phyloP scores from a whole-genome alignment of 164 flowering plant genomes.

The Stephania japonica region DNA sequence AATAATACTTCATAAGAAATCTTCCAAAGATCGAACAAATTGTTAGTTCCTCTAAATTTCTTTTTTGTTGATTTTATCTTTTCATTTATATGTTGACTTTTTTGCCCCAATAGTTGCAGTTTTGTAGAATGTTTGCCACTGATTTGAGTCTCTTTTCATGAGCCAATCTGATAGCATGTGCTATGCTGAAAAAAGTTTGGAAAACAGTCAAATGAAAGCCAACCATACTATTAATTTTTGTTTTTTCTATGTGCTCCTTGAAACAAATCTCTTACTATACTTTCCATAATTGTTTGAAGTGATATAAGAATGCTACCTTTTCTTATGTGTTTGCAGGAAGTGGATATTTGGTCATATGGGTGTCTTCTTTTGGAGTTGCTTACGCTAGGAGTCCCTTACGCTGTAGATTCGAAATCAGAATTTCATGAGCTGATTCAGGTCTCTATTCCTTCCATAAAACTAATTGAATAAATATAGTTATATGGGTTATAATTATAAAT shows the following conservation, averaged over 20 bases:
- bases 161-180: background rate
- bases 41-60: background rate
- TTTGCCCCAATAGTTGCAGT: background rate
- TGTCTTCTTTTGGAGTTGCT: slow-evolving; percentile 75
- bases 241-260: background rate
- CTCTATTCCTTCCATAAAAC: background rate
- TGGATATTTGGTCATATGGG: slow-evolving; percentile 96
- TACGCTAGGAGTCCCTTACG: slow-evolving; percentile 72
- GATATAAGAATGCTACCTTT: background rate
- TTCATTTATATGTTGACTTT: background rate
- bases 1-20: background rate
- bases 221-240: background rate
- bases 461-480: background rate
- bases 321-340: slow-evolving; percentile 53
- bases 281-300: no score
- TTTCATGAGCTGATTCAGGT: slow-evolving; percentile 63
- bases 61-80: background rate
- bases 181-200: background rate
- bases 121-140: background rate
- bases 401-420: slow-evolving; percentile 44
- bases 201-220: background rate
- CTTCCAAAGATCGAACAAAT: background rate
- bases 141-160: background rate
- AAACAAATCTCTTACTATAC: background rate
- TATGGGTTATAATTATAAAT: background rate